A percentile compares a stretch with the other conserved stretches of the same genome.
Evolutionary conservation across 2,329 filamentous ascomycete genomes (phyloP).

Genomic region (Pyrenochaeta sp.): DNA sequence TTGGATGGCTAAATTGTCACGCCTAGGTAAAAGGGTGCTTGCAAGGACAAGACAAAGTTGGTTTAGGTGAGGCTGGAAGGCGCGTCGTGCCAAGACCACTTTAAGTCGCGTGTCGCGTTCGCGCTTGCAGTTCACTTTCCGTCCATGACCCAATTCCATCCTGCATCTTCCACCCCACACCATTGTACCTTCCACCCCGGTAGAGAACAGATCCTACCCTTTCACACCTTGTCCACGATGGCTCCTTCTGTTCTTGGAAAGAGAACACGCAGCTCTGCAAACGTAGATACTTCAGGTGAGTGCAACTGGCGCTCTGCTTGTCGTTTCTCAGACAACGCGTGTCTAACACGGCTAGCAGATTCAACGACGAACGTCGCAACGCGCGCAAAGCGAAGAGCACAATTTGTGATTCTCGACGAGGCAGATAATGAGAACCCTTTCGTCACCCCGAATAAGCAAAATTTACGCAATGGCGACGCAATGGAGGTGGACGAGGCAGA

Average conservation of each 20-base stretch:
- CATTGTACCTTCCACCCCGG: conserved; percentile 27
- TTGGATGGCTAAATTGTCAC: neutral
- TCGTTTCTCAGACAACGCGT: conserved; percentile 24
- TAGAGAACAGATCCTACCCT: conserved; percentile 31
- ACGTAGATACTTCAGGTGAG: conserved; percentile 37
- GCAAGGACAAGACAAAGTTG: conserved; percentile 5
- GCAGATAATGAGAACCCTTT: conserved; percentile 75
- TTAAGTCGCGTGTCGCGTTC: conserved; percentile 15
- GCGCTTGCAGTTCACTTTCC: conserved; percentile 23
- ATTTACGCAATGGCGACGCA: conserved; percentile 49
- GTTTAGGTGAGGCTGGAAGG: conserved; percentile 6
- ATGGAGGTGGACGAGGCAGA: conserved; percentile 57
- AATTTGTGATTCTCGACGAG: conserved; percentile 61
- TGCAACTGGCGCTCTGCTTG: conserved; percentile 11
- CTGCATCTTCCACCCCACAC: conserved; percentile 14
- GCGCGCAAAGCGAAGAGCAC: conserved; percentile 54
- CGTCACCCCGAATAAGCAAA: conserved; percentile 47
- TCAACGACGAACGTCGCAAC: conserved; percentile 36
- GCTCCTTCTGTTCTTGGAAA: conserved; percentile 49
- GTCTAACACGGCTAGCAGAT: conserved; percentile 37
- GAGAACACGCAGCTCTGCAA: conserved; percentile 46
- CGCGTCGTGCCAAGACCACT: neutral
- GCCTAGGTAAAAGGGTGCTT: neutral
- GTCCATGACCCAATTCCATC: conserved; percentile 24
- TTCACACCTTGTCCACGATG: conserved; percentile 34